Base-by-base conservation (phyloP, 768 basidiomycete species). In the Scleroderma bovista region DNA sequence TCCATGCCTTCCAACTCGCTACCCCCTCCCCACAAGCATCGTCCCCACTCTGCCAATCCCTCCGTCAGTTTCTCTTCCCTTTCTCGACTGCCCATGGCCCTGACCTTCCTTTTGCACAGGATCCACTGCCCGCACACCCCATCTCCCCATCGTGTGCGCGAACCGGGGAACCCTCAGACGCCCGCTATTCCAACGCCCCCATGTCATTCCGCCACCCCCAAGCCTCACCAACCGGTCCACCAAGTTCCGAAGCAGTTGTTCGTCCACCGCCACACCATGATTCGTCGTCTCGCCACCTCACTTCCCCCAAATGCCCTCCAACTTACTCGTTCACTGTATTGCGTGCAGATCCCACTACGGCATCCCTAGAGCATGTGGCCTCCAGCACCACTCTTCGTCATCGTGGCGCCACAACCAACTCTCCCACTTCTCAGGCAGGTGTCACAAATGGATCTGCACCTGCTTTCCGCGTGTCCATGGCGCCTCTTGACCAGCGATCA, bases 321-420 rank as follows among this genome's bases (percentile, higher is more conserved):
- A 51, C 32, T 23, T 71, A 67, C 57, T 73, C 72, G 2, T 77
- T 74, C 62, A 72, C 70, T 55, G 72, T 76, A n/a, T 66, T 74
- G 33, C 68, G 72, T 17, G 71, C 76, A 6, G 69, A 73, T 51
- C 74, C 75, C 23, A 38, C 68, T 47, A 67, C 63, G 3, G 57
- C 70, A 3, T 74, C 75, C 10, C 67, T 75, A 10, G 66, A 76
- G 47, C 76, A 75, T 41, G 66, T 75, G 44, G 61, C 72, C 8
- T 72, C 76, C 31, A 73, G 71, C 57, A 68, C 65, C 19, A 71
- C 71, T 6, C 63, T 69, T 17, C 69, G 67, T 33, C 70, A 65
- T 10, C 60, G 69, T 15, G 59, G 60, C 0, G 48, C 60, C 40
- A 55, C 60, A 0, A 29, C 55, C 24, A 6, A 41, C 7, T 49